Percentiles rank a stretch among this genome's conserved stretches.
Evolutionary conservation across 345 rosid species (phyloP).

Genomic region (Angophora floribunda): DNA sequence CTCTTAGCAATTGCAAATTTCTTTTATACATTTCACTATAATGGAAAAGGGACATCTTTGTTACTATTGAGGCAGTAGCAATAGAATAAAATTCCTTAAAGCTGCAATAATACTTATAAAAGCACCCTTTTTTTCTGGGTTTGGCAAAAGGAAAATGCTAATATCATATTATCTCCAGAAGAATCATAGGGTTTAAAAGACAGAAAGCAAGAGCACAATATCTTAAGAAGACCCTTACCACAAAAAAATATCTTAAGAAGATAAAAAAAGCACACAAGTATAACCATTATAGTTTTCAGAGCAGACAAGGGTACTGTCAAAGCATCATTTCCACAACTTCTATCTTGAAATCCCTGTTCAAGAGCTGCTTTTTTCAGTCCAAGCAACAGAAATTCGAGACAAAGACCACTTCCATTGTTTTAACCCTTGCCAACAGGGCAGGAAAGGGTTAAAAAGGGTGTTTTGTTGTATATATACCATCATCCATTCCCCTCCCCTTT

Average conservation of each 20-base stretch:
- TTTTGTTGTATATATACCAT: neutral
- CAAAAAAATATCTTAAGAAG: neutral
- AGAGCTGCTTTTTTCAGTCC: neutral
- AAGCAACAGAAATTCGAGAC: neutral
- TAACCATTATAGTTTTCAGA: neutral
- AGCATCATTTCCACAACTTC: neutral
- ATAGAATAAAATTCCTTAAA: neutral
- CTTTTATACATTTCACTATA: neutral
- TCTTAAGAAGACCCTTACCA: neutral
- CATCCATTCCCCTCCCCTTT: neutral
- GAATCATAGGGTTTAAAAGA: neutral
- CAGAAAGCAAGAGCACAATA: neutral
- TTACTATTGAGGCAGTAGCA: neutral
- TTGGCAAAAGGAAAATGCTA: neutral
- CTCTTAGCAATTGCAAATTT: neutral
- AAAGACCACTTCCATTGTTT: neutral
- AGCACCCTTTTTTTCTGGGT: neutral
- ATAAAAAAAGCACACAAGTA: neutral
- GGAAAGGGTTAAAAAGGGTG: neutral
- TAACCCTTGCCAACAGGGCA: neutral
- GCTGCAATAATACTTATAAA: neutral
- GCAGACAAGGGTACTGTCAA: neutral
- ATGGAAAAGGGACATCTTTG: neutral
- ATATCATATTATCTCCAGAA: neutral
- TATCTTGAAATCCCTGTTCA: neutral